A percentile compares a stretch with the other conserved stretches of the same genome.
These are phyloP conservation scores for Wickerhamomyces subpelliculosus DNA, from an alignment of 805 yeast species.

Conservation along the genomic window DNA sequence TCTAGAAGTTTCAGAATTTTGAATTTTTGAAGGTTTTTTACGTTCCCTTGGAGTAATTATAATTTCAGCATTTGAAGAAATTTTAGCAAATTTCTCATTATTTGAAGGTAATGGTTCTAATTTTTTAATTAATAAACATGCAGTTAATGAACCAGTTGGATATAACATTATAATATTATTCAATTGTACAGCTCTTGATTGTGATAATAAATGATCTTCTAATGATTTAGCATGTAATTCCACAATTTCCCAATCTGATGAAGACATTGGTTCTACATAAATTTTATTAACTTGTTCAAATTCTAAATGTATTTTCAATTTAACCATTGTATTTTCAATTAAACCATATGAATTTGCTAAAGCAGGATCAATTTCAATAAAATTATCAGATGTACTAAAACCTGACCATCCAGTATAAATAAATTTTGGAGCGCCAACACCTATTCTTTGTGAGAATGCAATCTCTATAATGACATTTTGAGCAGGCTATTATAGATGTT, in stretches of 20 bases:
- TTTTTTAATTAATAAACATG: conserved; percentile 47
- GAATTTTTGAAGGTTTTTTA: conserved; percentile 29
- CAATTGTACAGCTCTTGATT: conserved; percentile 66
- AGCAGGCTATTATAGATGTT: conserved; percentile 23
- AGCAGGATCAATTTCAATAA: conserved; percentile 59
- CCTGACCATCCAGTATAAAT: conserved; percentile 66
- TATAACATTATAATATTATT: conserved; percentile 60
- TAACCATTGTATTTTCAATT: conserved; percentile 32
- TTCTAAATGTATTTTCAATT: conserved; percentile 40
- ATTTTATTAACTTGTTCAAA: conserved; percentile 52
- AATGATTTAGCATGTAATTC: conserved; percentile 74
- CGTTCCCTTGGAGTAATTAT: conserved; percentile 83
- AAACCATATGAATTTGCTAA: conserved; percentile 50
- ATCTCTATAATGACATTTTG: conserved; percentile 54
- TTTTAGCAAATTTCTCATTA: conserved; percentile 33
- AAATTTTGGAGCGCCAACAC: conserved; percentile 12
- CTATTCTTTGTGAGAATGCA: conserved; percentile 17
- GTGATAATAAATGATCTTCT: conserved; percentile 69
- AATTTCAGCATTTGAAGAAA: conserved; percentile 61
- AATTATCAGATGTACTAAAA: conserved; percentile 27
- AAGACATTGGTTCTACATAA: conserved; percentile 68
- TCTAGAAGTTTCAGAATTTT: conserved; percentile 15
- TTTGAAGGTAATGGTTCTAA: conserved; percentile 33
- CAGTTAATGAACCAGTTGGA: conserved; percentile 54
- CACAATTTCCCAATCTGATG: conserved; percentile 86